A percentile compares a stretch with the other conserved stretches of the same genome.
Conservation (phyloP, 208 protist species). For the Phytomonas francai region DNA sequence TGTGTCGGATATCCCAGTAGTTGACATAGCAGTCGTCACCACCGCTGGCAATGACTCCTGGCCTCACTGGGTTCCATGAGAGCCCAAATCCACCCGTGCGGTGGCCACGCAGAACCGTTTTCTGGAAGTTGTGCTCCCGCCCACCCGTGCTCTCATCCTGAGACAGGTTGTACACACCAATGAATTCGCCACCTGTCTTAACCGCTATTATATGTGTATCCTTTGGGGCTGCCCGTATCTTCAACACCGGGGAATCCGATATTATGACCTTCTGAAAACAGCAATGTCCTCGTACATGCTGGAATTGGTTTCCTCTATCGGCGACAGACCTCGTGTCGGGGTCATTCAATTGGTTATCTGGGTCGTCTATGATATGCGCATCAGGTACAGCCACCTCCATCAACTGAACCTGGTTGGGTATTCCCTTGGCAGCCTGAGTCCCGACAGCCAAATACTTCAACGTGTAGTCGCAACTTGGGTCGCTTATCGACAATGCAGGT, state of each 20-base stretch:
- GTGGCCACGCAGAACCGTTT: slow-evolving; percentile 35
- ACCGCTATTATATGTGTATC: slow-evolving; percentile 46
- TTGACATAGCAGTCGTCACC: slow-evolving; percentile 91
- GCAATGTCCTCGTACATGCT: slow-evolving; percentile 42
- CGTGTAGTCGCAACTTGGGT: slow-evolving; percentile 46
- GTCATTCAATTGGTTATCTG: slow-evolving; percentile 25
- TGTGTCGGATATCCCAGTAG: slow-evolving; percentile 88
- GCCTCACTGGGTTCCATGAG: slow-evolving; percentile 34
- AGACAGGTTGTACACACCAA: slow-evolving; percentile 37
- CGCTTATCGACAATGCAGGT: slow-evolving; percentile 25
- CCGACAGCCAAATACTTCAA: slow-evolving; percentile 49
- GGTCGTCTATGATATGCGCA: slow-evolving; percentile 15
- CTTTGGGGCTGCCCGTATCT: slow-evolving; percentile 36
- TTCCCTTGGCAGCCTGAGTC: slow-evolving; percentile 21
- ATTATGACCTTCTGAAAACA: slow-evolving; percentile 26
- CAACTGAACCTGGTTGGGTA: slow-evolving; percentile 31
- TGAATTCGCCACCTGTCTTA: slow-evolving; percentile 31
- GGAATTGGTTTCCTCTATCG: slow-evolving; percentile 36
- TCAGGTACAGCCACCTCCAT: slow-evolving; percentile 48
- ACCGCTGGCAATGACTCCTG: slow-evolving; percentile 85
- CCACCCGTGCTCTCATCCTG: slow-evolving; percentile 17
- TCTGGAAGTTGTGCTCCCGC: slow-evolving; percentile 18
- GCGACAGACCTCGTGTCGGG: slow-evolving; percentile 11
- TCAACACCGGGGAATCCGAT: slow-evolving; percentile 36
- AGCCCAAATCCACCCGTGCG: slow-evolving; percentile 42